Conservation (phyloP, 106 monocot genomes). For the Triglochin maritima region DNA sequence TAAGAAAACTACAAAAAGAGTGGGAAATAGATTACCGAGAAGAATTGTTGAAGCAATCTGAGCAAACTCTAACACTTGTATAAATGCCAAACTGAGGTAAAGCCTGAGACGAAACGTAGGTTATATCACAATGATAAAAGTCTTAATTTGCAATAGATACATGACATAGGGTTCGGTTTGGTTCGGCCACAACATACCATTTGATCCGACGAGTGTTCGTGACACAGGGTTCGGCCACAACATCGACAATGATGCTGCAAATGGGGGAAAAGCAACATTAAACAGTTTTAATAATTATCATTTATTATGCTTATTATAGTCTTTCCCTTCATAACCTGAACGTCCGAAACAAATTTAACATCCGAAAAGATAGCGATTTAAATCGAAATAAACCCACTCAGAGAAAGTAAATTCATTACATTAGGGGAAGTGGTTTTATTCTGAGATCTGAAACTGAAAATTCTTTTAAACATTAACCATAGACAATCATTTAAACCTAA, state of each 20-base stretch:
- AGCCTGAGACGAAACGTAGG: constrained; percentile 31
- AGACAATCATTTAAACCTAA: not conserved
- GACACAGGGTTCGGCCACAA: constrained; percentile 88
- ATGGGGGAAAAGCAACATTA: constrained; percentile 6
- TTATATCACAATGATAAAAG: constrained; percentile 4
- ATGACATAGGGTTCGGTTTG: too few species aligned
- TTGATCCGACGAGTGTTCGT: constrained; percentile 84
- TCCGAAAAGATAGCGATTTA: too few species aligned
- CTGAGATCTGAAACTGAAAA: not conserved
- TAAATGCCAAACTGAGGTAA: constrained; percentile 82
- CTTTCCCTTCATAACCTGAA: too few species aligned
- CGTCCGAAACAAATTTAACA: too few species aligned
- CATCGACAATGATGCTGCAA: constrained; percentile 88
- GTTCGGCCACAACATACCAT: constrained; percentile 36
- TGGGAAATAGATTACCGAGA: constrained; percentile 38
- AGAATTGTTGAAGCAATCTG: constrained; percentile 77
- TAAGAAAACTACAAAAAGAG: not conserved
- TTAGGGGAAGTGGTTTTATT: not conserved
- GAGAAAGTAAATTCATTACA: not conserved
- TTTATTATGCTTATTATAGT: not conserved
- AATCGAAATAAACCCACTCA: not conserved
- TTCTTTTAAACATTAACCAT: not conserved
- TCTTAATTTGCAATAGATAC: too few species aligned
- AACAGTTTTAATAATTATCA: too few species aligned
- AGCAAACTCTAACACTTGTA: constrained; percentile 77